Evolutionary conservation across 1,284 basidiomycete genomes (phyloP), one percentile per base, ranked within the genome.

Genomic region (Rhodotorula sp.): DNA sequence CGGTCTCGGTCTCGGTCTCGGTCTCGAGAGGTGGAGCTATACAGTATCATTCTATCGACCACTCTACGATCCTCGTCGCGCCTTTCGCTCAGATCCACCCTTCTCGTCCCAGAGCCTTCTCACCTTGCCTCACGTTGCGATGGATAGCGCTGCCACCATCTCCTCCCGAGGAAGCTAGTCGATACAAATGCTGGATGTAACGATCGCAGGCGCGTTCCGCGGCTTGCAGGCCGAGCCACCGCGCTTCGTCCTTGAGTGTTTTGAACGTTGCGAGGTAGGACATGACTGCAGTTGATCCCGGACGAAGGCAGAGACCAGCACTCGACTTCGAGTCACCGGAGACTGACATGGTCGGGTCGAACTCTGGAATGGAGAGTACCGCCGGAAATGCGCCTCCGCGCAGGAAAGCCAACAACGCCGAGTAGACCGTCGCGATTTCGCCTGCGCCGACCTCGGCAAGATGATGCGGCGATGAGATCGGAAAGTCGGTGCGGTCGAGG

Each of bases 401-500:
- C 24, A 69, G 51, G 59, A 69, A 69, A 29, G 48, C 1, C n/a
- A 73, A 44, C 18, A 70, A 6, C 7, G 63, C 58, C 18, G 51
- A 44, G 60, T 69, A 73, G 10, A 57, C 51, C 22, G 56, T 18
- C 18, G 51, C 42, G 37, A 42, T 29, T 33, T 55, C 30, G 1
- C 26, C 6, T 1, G 20, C 22, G 18, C 17, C 30, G 12, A 53
- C 30, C 14, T 53, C 58, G 26, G 59, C 44, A 6, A 22, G 7
- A 7, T 22, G n/a, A 26, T 3, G 54, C 30, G 46, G 22, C 6
- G 48, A 44, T 12, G 54, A 51, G 14, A 60, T 6, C 22, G 66
- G 55, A 4, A 33, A n/a, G 30, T 67, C 66, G 8, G 60, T 37
- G 0, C 71, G 71, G 54, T 73, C 68, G 60, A 73, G 71, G 63